Evolutionary conservation across 768 basidiomycete species (phyloP).

Genomic region (Tylopilus sp.): DNA sequence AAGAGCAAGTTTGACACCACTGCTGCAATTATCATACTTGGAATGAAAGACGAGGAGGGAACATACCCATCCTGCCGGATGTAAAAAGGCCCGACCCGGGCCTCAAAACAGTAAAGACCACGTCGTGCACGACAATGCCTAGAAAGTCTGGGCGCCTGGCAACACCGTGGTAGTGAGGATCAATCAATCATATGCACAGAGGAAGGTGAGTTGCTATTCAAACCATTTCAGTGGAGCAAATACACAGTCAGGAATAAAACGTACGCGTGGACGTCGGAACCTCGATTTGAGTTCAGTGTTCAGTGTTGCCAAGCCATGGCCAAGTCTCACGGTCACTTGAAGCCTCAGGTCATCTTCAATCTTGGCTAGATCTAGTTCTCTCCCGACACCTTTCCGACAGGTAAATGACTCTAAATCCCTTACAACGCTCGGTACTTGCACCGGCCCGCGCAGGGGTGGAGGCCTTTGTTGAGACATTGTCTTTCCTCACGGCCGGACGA

Average conservation of each 20-base stretch:
- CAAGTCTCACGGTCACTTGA: no score
- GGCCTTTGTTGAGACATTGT: not conserved
- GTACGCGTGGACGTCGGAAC: no score
- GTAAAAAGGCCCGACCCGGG: not conserved
- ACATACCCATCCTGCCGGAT: not conserved
- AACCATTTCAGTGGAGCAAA: not conserved
- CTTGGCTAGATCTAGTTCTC: no score
- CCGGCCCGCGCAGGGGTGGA: not conserved
- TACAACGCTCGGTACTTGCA: not conserved
- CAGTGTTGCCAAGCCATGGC: no score
- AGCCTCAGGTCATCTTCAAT: no score
- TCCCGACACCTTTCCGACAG: not conserved
- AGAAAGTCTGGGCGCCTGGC: slow-evolving; percentile 3
- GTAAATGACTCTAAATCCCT: not conserved
- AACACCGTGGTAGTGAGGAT: slow-evolving; percentile 3
- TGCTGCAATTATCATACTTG: slow-evolving; percentile 5
- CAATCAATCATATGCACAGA: no score
- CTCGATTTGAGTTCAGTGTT: no score
- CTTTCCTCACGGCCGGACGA: not conserved
- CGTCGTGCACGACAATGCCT: not conserved
- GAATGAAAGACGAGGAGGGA: not conserved
- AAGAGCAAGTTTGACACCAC: not conserved
- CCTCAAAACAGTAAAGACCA: slow-evolving; percentile 3
- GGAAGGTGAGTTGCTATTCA: slow-evolving; percentile 2
- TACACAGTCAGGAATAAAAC: no score